phyloP scores from a whole-genome alignment of 2,329 filamentous ascomycete species.

The Fusarium sp. region DNA sequence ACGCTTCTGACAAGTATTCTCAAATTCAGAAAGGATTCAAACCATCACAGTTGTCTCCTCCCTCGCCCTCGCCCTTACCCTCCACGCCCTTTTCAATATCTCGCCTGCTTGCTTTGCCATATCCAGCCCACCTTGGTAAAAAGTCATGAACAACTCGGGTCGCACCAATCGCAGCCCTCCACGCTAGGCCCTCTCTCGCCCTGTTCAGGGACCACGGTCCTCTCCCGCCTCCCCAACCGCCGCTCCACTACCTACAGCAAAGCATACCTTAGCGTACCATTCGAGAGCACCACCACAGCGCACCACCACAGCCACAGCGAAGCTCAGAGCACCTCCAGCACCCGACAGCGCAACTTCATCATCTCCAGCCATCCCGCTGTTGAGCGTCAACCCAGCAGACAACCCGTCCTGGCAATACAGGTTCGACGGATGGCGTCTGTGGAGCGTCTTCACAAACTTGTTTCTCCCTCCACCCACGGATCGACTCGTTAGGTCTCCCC shows the following conservation, averaged over 20 bases:
- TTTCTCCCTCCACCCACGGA: slow-evolving; percentile 20
- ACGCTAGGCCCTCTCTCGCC: slow-evolving; percentile 46
- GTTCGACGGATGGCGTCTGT: slow-evolving; percentile 41
- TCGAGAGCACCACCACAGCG: slow-evolving; percentile 32
- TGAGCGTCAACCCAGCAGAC: slow-evolving; percentile 29
- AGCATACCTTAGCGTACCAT: slow-evolving; percentile 41
- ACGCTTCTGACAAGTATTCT: neutral
- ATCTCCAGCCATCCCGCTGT: slow-evolving; percentile 41
- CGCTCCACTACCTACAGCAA: slow-evolving; percentile 41
- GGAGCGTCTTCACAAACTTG: slow-evolving; percentile 24
- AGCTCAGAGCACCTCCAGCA: slow-evolving; percentile 40
- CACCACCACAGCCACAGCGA: slow-evolving; percentile 38
- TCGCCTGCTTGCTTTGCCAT: slow-evolving; percentile 5
- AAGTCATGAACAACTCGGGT: slow-evolving; percentile 28
- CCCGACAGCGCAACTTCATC: slow-evolving; percentile 41
- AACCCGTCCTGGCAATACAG: slow-evolving; percentile 38
- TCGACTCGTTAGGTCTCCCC: slow-evolving; percentile 19
- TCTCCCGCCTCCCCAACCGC: slow-evolving; percentile 36
- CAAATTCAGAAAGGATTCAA: neutral
- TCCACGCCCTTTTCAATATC: neutral
- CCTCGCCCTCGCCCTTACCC: slow-evolving; percentile 2
- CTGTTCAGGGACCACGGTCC: slow-evolving; percentile 39
- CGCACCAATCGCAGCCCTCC: slow-evolving; percentile 49
- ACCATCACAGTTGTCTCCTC: neutral
- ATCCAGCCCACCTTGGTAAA: slow-evolving; percentile 12